Percentiles rank a stretch among this genome's conserved stretches.
phyloP scores from a whole-genome alignment of 169 alveolate genomes.

The Fabrea salina region DNA sequence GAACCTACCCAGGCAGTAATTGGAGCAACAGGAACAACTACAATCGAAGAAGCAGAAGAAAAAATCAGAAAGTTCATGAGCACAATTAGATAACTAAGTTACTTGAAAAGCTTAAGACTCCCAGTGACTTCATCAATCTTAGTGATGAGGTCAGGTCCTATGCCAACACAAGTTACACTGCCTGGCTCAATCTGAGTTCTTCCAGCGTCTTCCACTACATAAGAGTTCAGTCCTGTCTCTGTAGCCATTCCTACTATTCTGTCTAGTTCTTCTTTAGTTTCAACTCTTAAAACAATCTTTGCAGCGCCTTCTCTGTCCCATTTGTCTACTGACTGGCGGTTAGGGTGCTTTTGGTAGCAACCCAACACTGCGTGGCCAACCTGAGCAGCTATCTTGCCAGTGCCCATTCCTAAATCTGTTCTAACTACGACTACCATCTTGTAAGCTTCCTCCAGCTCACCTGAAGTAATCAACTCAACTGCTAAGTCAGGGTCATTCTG shows the following conservation, averaged over 20 bases:
- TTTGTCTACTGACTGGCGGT: constrained; percentile 36
- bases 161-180: constrained; percentile 90
- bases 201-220: constrained; percentile 87
- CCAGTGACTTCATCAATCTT: constrained; percentile 78
- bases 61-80: too few species aligned
- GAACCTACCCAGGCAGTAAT: too few species aligned
- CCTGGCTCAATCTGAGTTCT: constrained; percentile 89
- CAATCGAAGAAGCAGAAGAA: too few species aligned
- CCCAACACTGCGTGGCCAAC: constrained; percentile 92
- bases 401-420: constrained; percentile 89
- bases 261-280: constrained; percentile 63
- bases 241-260: constrained; percentile 64
- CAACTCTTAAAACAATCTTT: constrained; percentile 73
- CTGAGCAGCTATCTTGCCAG: constrained; percentile 93
- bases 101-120: neutral
- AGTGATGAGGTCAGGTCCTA: constrained; percentile 88
- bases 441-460: constrained; percentile 20
- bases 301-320: constrained; percentile 75
- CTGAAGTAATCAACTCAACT: neutral
- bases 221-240: constrained; percentile 56
- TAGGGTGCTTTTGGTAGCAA: constrained; percentile 49
- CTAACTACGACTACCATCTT: constrained; percentile 71
- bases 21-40: too few species aligned
- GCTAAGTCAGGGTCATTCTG: neutral
- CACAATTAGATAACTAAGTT: too few species aligned